Evolutionary conservation across 1,139 yeast genomes (phyloP), one percentile per base, ranked within the genome.

Genomic region (Yamadazyma trypodendri): DNA sequence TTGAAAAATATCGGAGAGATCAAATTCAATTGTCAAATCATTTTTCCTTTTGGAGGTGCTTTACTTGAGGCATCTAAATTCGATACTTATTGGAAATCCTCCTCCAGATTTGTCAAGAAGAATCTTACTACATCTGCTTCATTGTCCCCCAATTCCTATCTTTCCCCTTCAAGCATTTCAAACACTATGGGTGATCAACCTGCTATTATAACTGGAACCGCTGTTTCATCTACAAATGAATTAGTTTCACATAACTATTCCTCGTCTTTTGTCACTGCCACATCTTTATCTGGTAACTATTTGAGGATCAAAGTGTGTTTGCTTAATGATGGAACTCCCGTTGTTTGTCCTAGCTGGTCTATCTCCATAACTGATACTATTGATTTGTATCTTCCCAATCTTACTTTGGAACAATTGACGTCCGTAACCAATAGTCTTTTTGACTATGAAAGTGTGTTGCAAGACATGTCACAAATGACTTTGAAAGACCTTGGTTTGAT

Each of bases 61-160:
- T 83, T 95, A 8, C 67, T 92, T 39, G 97, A 90, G 58, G 86
- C 95, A 30, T 82, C 96, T 5, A 87, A 89, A 63, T 90, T 87
- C 56, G 97, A 90, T 54, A 90, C 97, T 0, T 92, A 92, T 61
- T 92, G 98, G 98, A 92, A 90, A 61, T 82, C 95, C 1, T 85
- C 95, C 0, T 77, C 76, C 4, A 64, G 65, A 33, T 63, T 65
- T 38, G 63, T 66, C 16, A 68, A 66, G 38, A 60, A 58, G 37
- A 58, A 53, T 31, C 51, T 60, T 3, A 12, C 31, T 11, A 23
- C 18, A 6, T 35, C 42, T 69, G 4, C 58, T 68, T 41, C 39
- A 6, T 30, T 29, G 10, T 68, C 75, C 1, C 76, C 75, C 2
- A 68, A 64, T 43, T 43, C 44, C 6, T 48, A 43, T 18, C 43